Percentiles rank a stretch among this genome's conserved stretches.
phyloP scores from a whole-genome alignment of 1,284 basidiomycete genomes.

The Trametes hirsuta region DNA sequence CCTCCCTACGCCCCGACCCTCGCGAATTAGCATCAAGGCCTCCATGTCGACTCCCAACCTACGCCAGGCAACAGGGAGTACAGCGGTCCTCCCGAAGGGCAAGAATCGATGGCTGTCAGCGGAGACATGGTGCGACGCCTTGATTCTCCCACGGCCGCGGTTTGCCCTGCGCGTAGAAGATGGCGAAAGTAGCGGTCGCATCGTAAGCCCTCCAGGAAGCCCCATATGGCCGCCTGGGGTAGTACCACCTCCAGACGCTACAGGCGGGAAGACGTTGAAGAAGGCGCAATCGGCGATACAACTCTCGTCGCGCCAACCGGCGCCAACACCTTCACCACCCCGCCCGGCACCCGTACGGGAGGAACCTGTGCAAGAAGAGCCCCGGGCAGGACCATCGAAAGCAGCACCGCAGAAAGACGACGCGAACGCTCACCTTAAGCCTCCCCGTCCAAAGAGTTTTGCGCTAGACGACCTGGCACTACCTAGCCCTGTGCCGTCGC shows the following conservation, averaged over 20 bases:
- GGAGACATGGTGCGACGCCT: conserved; percentile 79
- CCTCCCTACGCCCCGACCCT: conserved; percentile 23
- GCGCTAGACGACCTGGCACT: conserved; percentile 61
- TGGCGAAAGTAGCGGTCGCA: conserved; percentile 37
- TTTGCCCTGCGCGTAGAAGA: conserved; percentile 50
- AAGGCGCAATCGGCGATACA: conserved; percentile 28
- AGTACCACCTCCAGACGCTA: conserved; percentile 5
- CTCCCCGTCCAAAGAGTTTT: conserved; percentile 49
- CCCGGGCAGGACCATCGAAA: conserved; percentile 18
- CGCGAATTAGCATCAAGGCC: conserved; percentile 43
- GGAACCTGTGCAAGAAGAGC: conserved; percentile 4
- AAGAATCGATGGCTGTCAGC: conserved; percentile 70
- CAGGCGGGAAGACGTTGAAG: conserved; percentile 24
- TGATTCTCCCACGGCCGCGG: conserved; percentile 73
- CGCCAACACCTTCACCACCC: conserved; percentile 15
- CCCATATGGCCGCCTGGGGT: conserved; percentile 40
- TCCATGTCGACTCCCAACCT: conserved; percentile 69
- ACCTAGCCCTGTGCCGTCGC: conserved; percentile 61
- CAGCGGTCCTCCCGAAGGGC: conserved; percentile 35
- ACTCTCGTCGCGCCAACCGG: conserved; percentile 9
- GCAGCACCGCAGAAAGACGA: conserved; percentile 15
- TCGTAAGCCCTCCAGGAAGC: conserved; percentile 54
- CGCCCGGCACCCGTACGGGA: conserved; percentile 11
- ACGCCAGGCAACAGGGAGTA: conserved; percentile 31
- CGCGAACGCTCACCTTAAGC: conserved; percentile 17